phyloP scores from a whole-genome alignment of 768 basidiomycete species.

The Phaeotremella fagi region DNA sequence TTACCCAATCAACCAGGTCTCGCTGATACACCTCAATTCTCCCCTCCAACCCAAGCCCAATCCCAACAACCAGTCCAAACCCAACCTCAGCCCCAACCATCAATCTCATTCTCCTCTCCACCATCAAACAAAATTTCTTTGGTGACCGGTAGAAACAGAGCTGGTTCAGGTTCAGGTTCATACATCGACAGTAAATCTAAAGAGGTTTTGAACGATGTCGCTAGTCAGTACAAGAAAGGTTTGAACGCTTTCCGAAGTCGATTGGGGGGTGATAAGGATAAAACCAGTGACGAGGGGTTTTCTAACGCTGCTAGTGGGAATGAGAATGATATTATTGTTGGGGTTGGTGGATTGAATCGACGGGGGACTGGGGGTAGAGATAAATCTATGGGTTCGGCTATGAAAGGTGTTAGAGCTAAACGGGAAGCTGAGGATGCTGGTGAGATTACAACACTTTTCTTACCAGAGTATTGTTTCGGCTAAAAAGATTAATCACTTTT shows the following conservation, averaged over 20 bases:
- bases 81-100: conserved; percentile 58
- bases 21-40: conserved; percentile 8
- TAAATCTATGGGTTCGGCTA: conserved; percentile 51
- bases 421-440: conserved; percentile 89
- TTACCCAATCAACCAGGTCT: conserved; percentile 5
- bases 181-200: conserved; percentile 22
- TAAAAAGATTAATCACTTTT: conserved; percentile 1
- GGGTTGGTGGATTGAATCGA: conserved; percentile 15
- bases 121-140: conserved; percentile 7
- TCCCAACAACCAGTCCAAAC: not conserved
- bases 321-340: conserved; percentile 42
- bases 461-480: not conserved
- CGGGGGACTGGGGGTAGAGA: conserved; percentile 18
- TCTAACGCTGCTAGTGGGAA: too few species aligned
- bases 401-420: conserved; percentile 74
- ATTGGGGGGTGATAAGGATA: conserved; percentile 53
- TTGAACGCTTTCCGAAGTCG: conserved; percentile 80
- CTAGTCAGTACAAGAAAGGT: conserved; percentile 83
- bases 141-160: conserved; percentile 68
- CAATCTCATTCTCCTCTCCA: conserved; percentile 48
- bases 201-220: conserved; percentile 69
- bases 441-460: conserved; percentile 35
- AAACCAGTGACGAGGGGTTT: conserved; percentile 60
- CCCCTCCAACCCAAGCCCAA: not conserved
- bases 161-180: conserved; percentile 60